Conservation (phyloP, 164 flowering plant genomes). For the Santalum album region DNA sequence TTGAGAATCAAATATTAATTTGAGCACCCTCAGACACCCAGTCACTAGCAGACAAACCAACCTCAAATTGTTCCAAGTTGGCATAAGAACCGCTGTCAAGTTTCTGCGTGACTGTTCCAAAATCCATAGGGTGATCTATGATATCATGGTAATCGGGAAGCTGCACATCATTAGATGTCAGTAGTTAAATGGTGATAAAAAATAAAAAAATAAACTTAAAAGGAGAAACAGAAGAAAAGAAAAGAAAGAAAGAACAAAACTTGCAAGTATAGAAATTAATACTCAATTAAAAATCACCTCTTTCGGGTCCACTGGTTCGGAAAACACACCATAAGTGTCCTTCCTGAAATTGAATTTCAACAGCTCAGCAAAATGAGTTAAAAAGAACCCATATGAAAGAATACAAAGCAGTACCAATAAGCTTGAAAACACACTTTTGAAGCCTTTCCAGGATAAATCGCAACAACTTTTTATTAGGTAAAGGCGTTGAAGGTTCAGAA, state of each 20-base stretch:
- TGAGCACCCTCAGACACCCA: neutral
- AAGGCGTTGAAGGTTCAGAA: neutral
- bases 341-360: neutral
- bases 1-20: neutral
- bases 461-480: conserved; percentile 1
- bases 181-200: neutral
- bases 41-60: neutral
- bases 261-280: neutral
- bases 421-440: conserved; percentile 3
- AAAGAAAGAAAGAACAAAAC: neutral
- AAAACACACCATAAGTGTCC: conserved; percentile 5
- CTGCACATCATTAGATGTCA: neutral
- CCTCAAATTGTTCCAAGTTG: conserved; percentile 2
- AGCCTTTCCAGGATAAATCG: neutral
- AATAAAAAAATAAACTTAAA: neutral
- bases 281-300: neutral
- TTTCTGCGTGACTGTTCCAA: conserved; percentile 1
- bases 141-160: conserved; percentile 4
- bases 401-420: neutral
- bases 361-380: neutral
- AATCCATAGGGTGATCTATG: conserved; percentile 3
- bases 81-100: conserved; percentile 1
- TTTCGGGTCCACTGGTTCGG: conserved; percentile 6
- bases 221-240: too few relatives aligned
- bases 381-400: neutral